Evolutionary conservation across 2,329 filamentous ascomycete genomes (phyloP).

Genomic region (Aspergillus neoniger): DNA sequence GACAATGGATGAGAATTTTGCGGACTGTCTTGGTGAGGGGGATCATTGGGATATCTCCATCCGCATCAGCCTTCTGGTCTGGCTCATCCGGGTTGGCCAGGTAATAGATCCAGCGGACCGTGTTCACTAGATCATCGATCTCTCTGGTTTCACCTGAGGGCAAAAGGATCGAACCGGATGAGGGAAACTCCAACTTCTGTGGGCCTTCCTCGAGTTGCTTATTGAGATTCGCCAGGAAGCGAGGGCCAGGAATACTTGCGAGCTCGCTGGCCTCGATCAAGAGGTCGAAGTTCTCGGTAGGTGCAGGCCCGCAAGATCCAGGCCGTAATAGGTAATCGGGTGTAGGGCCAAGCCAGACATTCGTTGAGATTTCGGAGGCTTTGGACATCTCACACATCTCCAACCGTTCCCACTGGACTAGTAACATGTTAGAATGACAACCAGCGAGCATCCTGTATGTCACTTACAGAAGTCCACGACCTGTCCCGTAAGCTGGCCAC

Average conservation of each 20-base stretch:
- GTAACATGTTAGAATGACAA: conserved; percentile 13
- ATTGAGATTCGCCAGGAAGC: conserved; percentile 64
- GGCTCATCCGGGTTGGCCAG: conserved; percentile 65
- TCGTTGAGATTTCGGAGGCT: conserved; percentile 82
- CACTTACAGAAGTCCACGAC: conserved; percentile 77
- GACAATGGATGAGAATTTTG: conserved; percentile 87
- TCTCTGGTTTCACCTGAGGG: conserved; percentile 82
- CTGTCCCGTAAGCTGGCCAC: conserved; percentile 70
- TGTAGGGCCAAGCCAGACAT: conserved; percentile 88
- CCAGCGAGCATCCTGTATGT: background rate
- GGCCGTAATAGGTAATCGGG: conserved; percentile 64
- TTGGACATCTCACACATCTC: conserved; percentile 96
- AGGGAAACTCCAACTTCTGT: conserved; percentile 77
- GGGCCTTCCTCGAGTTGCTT: conserved; percentile 56
- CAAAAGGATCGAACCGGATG: conserved; percentile 87
- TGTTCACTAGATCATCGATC: conserved; percentile 79
- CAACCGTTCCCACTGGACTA: conserved; percentile 75
- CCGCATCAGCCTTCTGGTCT: conserved; percentile 47
- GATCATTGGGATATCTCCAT: conserved; percentile 60
- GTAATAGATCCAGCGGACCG: conserved; percentile 86
- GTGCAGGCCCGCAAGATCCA: conserved; percentile 45
- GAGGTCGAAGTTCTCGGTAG: conserved; percentile 69
- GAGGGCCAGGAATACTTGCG: conserved; percentile 71
- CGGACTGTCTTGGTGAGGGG: conserved; percentile 49
- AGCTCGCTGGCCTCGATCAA: conserved; percentile 87